Evolutionary conservation across 2,329 filamentous ascomycete species (phyloP).

Genomic region (Intubia oerlemansii): DNA sequence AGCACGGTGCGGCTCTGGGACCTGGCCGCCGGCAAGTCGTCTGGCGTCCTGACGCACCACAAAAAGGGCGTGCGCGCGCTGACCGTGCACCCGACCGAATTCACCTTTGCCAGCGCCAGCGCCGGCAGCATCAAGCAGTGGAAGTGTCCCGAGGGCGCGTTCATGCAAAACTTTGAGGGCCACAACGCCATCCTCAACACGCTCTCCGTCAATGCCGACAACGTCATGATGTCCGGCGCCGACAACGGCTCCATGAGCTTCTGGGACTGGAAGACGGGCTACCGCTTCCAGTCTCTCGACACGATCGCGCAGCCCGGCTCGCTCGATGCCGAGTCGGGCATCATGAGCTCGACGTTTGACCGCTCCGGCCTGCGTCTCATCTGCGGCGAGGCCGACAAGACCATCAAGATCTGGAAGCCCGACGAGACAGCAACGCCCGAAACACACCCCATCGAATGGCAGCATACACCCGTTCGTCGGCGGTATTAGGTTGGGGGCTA

Average conservation of each 20-base stretch:
- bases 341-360: slow-evolving; percentile 90
- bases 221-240: slow-evolving; percentile 82
- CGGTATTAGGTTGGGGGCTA: slow-evolving; percentile 58
- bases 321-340: slow-evolving; percentile 78
- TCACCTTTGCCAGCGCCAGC: slow-evolving; percentile 85
- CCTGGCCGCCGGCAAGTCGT: slow-evolving; percentile 84
- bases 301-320: slow-evolving; percentile 87
- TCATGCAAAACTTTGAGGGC: slow-evolving; percentile 98
- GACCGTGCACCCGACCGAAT: slow-evolving; percentile 72
- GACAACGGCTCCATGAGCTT: slow-evolving; percentile 95
- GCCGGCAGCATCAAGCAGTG: slow-evolving; percentile 96
- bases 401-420: slow-evolving; percentile 94
- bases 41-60: slow-evolving; percentile 92
- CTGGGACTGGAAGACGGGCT: slow-evolving; percentile 97
- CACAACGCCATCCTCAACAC: slow-evolving; percentile 96
- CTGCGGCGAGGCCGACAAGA: slow-evolving; percentile 91
- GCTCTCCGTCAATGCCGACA: slow-evolving; percentile 78
- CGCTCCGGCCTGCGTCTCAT: slow-evolving; percentile 74
- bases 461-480: slow-evolving; percentile 54
- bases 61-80: slow-evolving; percentile 89
- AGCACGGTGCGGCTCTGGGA: slow-evolving; percentile 87
- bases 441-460: slow-evolving; percentile 83
- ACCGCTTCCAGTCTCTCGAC: slow-evolving; percentile 76
- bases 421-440: slow-evolving; percentile 83
- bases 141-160: slow-evolving; percentile 94